Percentiles rank a stretch among this genome's conserved stretches.
Evolutionary conservation across 345 rosid species (phyloP).

Genomic region (Aquilaria sinensis): DNA sequence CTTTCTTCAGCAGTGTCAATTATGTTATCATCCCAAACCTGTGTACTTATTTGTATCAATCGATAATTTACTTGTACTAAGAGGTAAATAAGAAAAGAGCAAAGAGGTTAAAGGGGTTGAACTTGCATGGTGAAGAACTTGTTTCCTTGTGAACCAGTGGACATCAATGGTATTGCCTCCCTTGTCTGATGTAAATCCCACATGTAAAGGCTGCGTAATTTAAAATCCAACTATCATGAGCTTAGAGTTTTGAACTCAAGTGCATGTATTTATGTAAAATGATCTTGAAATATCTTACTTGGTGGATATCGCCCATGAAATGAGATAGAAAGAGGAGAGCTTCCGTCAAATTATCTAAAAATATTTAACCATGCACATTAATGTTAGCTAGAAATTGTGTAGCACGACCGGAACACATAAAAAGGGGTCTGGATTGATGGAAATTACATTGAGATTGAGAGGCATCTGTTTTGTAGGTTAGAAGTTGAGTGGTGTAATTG

Average conservation of each 20-base stretch:
- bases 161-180: slow-evolving; percentile 86
- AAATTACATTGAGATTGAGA: slow-evolving; percentile 41
- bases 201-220: slow-evolving; percentile 68
- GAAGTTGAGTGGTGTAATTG: slow-evolving; percentile 91
- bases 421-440: not conserved
- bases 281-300: slow-evolving; percentile 28
- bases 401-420: not conserved
- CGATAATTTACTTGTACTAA: not conserved
- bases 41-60: slow-evolving; percentile 9
- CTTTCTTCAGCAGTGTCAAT: slow-evolving; percentile 64
- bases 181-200: slow-evolving; percentile 60
- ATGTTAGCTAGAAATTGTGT: not conserved
- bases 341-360: slow-evolving; percentile 76
- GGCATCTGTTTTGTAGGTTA: slow-evolving; percentile 37
- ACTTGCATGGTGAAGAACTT: slow-evolving; percentile 80
- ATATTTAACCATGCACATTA: no score
- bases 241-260: no score
- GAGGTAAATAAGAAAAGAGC: not conserved
- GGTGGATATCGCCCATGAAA: slow-evolving; percentile 90
- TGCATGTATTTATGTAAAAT: no score
- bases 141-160: slow-evolving; percentile 76
- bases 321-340: slow-evolving; percentile 87
- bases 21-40: slow-evolving; percentile 79
- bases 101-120: not conserved
- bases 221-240: not conserved